Evolutionary conservation across 148 eudicot species (phyloP).

Genomic region (Fallopia convolvulus): DNA sequence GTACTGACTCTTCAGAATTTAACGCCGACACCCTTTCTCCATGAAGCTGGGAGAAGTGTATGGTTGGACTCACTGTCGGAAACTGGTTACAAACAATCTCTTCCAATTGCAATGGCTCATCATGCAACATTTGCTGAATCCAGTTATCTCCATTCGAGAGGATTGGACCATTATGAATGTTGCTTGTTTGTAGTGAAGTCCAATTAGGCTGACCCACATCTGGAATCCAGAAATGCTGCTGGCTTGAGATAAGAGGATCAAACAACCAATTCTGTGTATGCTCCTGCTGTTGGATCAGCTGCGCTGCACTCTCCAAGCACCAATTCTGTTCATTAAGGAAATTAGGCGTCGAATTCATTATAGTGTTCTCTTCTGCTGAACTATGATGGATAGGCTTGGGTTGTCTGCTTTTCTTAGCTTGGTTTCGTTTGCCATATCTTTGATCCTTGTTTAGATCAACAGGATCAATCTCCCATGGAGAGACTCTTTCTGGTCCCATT

Average conservation of each 20-base stretch:
- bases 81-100: background rate
- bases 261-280: background rate
- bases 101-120: background rate
- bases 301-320: background rate
- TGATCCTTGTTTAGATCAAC: background rate
- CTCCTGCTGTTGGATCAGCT: background rate
- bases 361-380: background rate
- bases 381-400: background rate
- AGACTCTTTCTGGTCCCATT: constrained; percentile 79
- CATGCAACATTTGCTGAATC: background rate
- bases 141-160: constrained; percentile 4
- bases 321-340: background rate
- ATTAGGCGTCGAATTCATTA: background rate
- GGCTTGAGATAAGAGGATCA: background rate
- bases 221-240: background rate
- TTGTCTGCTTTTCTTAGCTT: background rate
- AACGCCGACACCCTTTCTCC: background rate
- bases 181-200: background rate
- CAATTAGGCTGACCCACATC: background rate
- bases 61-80: background rate
- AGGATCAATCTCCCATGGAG: constrained; percentile 79
- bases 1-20: background rate
- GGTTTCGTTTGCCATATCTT: background rate
- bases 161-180: background rate
- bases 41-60: background rate